Evolutionary conservation across 345 rosid species (phyloP).

Genomic region (Garcia nutans): DNA sequence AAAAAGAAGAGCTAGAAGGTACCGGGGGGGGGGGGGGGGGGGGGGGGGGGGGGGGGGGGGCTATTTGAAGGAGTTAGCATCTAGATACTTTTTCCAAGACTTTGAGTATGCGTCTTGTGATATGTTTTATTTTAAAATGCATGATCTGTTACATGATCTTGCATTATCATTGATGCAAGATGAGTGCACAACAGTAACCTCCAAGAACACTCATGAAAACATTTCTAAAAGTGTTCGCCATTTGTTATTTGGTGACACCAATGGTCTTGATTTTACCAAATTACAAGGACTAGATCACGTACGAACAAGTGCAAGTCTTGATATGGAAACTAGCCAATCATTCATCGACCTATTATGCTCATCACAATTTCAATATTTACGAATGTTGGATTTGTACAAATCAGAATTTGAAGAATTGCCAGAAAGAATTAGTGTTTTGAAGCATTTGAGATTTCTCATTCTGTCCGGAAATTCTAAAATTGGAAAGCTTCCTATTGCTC

Average conservation of each 20-base stretch:
- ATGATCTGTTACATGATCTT: constrained; percentile 35
- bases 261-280: too few relatives aligned
- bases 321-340: constrained; percentile 12
- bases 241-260: not conserved
- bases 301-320: constrained; percentile 9
- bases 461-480: constrained; percentile 10
- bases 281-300: not conserved
- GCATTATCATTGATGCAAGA: constrained; percentile 19
- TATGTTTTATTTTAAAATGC: not conserved
- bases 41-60: not conserved
- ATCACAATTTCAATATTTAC: constrained; percentile 15
- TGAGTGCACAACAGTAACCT: constrained; percentile 4
- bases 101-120: not conserved
- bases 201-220: not conserved
- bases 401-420: constrained; percentile 21
- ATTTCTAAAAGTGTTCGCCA: constrained; percentile 3
- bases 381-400: constrained; percentile 18
- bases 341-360: constrained; percentile 7
- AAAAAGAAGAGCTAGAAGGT: constrained; percentile 13
- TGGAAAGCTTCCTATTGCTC: constrained; percentile 26
- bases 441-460: constrained; percentile 35
- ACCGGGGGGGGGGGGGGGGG: not conserved
- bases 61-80: constrained; percentile 20
- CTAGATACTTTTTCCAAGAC: constrained; percentile 34
- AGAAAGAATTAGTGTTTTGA: constrained; percentile 18